A percentile compares a stretch with the other conserved stretches of the same genome.
These are phyloP conservation scores for Fraxinus baroniana DNA, from an alignment of 305 asterid genomes.

Conservation along the genomic window DNA sequence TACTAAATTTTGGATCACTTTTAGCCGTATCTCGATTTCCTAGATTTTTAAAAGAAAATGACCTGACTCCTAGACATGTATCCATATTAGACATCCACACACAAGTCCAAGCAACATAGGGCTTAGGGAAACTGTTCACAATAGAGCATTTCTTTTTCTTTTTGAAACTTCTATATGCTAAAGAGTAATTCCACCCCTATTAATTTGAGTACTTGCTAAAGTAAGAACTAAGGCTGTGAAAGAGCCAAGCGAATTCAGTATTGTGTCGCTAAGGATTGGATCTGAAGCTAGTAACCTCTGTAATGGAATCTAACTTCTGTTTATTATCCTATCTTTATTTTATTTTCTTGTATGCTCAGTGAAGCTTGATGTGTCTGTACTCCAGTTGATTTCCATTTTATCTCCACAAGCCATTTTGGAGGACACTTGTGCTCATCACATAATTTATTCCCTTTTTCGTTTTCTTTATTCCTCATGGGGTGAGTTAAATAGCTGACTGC, in stretches of 20 bases:
- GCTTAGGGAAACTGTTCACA: too few species aligned
- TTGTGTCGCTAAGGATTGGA: neutral
- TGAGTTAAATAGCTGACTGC: neutral
- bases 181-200: neutral
- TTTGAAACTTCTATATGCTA: neutral
- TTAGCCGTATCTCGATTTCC: neutral
- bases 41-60: neutral
- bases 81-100: neutral
- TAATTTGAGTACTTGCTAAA: neutral
- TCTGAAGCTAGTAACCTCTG: neutral
- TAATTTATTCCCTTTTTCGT: neutral
- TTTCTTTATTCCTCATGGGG: neutral
- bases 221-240: neutral
- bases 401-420: neutral
- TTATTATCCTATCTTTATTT: neutral
- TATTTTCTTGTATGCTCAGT: neutral
- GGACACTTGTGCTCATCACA: neutral
- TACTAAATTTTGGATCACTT: neutral
- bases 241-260: neutral
- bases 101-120: neutral
- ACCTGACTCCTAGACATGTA: neutral
- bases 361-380: neutral
- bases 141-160: too few species aligned
- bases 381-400: neutral
- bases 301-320: neutral